Evolutionary conservation across 371 early-diverging fungal genomes (phyloP).

Genomic region (Mycotypha africana): DNA sequence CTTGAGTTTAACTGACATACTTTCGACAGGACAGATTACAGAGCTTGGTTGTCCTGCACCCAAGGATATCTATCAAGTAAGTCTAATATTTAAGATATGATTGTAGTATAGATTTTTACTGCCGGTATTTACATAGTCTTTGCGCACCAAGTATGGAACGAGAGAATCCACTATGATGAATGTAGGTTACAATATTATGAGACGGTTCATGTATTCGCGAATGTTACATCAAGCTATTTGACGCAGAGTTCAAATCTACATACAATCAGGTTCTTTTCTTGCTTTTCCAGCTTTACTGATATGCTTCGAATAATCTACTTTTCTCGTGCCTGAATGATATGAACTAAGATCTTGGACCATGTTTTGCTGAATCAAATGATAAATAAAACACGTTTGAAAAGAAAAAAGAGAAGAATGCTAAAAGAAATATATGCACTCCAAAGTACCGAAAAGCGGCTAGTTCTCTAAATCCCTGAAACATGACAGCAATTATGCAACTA

Average conservation of each 20-base stretch:
- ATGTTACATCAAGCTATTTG: slow-evolving; percentile 19
- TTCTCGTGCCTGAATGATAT: no score
- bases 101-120: background rate
- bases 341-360: no score
- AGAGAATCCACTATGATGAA: slow-evolving; percentile 15
- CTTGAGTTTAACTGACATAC: slow-evolving; percentile 54
- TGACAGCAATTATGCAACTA: no score
- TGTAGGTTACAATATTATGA: background rate
- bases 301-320: slow-evolving; percentile 31
- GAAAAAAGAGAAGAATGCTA: no score
- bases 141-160: slow-evolving; percentile 26
- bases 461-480: no score
- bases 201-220: no score
- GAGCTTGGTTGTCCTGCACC: slow-evolving; percentile 77
- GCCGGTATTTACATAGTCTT: slow-evolving; percentile 47
- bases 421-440: no score
- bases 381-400: no score
- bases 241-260: background rate
- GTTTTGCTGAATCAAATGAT: no score
- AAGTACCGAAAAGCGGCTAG: no score
- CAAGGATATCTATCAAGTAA: slow-evolving; percentile 43
- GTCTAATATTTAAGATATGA: background rate
- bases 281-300: slow-evolving; percentile 36
- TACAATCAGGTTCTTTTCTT: slow-evolving; percentile 40
- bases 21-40: slow-evolving; percentile 66